These are phyloP conservation scores for Cornus suecica DNA, from an alignment of 148 eudicot genomes.

Conservation along the genomic window DNA sequence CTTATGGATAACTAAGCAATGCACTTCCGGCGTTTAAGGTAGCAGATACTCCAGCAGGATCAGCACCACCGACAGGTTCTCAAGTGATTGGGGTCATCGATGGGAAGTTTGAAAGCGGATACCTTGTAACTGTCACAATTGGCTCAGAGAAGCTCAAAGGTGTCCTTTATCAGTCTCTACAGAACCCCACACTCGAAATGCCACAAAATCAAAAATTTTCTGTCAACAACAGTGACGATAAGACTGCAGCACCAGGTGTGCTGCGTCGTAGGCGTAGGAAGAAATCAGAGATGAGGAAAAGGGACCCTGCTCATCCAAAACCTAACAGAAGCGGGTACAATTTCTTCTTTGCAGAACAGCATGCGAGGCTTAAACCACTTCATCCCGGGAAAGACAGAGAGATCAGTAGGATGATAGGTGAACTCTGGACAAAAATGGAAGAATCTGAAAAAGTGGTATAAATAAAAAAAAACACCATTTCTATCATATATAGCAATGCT, in stretches of 20 bases:
- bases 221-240: slow-evolving; percentile 9
- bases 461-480: neutral
- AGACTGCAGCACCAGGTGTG: slow-evolving; percentile 24
- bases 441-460: slow-evolving; percentile 71
- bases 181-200: slow-evolving; percentile 9
- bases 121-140: slow-evolving; percentile 76
- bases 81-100: slow-evolving; percentile 79
- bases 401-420: slow-evolving; percentile 94
- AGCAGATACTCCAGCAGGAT: slow-evolving; percentile 15
- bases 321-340: slow-evolving; percentile 94
- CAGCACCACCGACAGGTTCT: slow-evolving; percentile 32
- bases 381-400: slow-evolving; percentile 76
- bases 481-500: neutral
- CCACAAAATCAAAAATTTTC: slow-evolving; percentile 16
- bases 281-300: slow-evolving; percentile 71
- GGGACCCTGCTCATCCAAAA: slow-evolving; percentile 95
- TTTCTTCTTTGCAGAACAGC: slow-evolving; percentile 93
- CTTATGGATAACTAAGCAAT: neutral
- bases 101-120: slow-evolving; percentile 96
- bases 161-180: slow-evolving; percentile 64
- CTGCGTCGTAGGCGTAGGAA: slow-evolving; percentile 55
- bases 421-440: slow-evolving; percentile 67
- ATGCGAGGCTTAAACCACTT: slow-evolving; percentile 69
- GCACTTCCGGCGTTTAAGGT: neutral
- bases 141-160: slow-evolving; percentile 77